Evolutionary conservation across 257 asterid genomes (phyloP).

Genomic region (Sherardia arvensis): DNA sequence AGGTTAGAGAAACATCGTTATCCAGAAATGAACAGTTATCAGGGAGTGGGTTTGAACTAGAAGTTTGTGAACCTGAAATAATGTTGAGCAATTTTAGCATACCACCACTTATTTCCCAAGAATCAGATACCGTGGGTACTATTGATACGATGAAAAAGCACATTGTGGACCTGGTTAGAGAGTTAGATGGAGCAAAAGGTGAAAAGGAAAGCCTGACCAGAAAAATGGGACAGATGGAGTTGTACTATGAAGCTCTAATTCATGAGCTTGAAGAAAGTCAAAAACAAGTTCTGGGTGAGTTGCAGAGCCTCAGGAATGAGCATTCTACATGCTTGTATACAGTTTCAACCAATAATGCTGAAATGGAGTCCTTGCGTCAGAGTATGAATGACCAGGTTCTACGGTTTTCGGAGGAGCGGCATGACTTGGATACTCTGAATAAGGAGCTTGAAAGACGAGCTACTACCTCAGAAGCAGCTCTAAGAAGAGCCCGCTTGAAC

Average conservation of each 20-base stretch:
- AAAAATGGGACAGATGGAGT: slow-evolving; percentile 94
- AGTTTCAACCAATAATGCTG: slow-evolving; percentile 50
- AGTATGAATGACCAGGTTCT: slow-evolving; percentile 52
- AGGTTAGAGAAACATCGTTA: slow-evolving; percentile 17
- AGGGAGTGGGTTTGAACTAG: slow-evolving; percentile 55
- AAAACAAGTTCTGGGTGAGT: slow-evolving; percentile 69
- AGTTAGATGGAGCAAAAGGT: slow-evolving; percentile 78
- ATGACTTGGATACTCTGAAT: slow-evolving; percentile 49
- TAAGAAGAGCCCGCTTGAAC: slow-evolving; percentile 83
- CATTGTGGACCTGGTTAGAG: slow-evolving; percentile 75
- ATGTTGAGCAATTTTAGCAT: slow-evolving; percentile 52
- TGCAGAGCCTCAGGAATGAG: slow-evolving; percentile 70
- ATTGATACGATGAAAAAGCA: slow-evolving; percentile 68
- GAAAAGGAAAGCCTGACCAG: slow-evolving; percentile 66
- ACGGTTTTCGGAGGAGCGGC: slow-evolving; percentile 57
- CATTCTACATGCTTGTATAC: slow-evolving; percentile 72
- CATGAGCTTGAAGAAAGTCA: slow-evolving; percentile 94
- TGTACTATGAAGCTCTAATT: slow-evolving; percentile 81
- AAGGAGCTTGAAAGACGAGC: slow-evolving; percentile 81
- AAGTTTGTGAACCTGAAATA: slow-evolving; percentile 67
- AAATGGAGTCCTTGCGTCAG: slow-evolving; percentile 50
- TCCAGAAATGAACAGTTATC: slow-evolving; percentile 28
- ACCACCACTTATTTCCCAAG: slow-evolving; percentile 48
- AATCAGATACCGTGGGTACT: slow-evolving; percentile 32
- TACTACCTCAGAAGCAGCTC: slow-evolving; percentile 68